Base-by-base conservation (phyloP, 257 asterid genomes). In the Eustoma russellianum region DNA sequence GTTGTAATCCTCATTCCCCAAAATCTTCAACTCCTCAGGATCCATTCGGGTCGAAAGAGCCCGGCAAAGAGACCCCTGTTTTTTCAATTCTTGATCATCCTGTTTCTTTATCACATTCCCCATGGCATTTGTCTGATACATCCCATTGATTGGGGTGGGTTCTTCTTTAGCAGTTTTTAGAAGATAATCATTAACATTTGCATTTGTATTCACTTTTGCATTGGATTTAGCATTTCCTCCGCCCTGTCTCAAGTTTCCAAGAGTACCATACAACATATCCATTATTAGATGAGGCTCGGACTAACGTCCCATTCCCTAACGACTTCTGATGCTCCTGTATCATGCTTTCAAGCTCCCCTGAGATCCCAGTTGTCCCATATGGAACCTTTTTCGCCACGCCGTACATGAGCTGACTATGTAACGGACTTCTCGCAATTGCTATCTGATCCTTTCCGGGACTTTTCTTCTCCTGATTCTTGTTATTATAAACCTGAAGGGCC, bases 1-100 rank as follows among this genome's bases (percentile, higher is more conserved):
- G 69, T 85, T 83, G 65, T 88, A 92, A 65, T 92, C 99, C n/a
- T 92, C 99, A 60, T 92, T 92, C 0, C 99, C 99, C 59, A 92
- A 18, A 35, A 87, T 83, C 75, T 88, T 92, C 68, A 88, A 64
- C 55, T 92, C 66, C 67, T 92, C 99, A 0, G 99, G 99, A 65
- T 92, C 97, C 94, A 83, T 92, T 46, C 93, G 53, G 0, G 95
- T 83, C 7, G 99, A 92, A 49, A 88, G 35, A 41, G 85, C 97
- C 60, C 98, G 71, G 66, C 98, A 92, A 9, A 92, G 80, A 0
- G 94, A 76, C 28, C 56, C 67, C 43, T 38, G 8, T 38, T 7
- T 11, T 2, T 7, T 7, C 8, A 6, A 6, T 11, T 40, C 41
- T 28, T 28, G 19, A 12, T 38, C 69, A 0, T 48, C 67, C 45